Evolutionary conservation across 768 basidiomycete species (phyloP), one percentile per base, ranked within the genome.

Genomic region (Boletus speciosus): DNA sequence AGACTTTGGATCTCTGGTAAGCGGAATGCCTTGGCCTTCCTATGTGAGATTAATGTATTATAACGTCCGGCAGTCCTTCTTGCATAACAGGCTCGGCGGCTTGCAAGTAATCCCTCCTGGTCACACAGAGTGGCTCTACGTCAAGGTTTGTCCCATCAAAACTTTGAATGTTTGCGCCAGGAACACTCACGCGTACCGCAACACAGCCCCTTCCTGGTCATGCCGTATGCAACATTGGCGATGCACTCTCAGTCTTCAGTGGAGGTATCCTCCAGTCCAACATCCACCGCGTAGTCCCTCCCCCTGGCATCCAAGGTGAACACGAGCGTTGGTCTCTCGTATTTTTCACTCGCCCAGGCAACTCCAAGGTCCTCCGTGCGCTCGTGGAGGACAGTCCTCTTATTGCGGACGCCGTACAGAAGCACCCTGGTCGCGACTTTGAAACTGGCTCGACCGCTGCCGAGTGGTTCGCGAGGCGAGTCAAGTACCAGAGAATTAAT

Each of bases 1-100:
- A 3, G 86, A 87, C 66, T 88, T 87, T 57, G 85, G 86, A n/a
- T 83, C 82, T n/a, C 64, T 87, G 52, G 84, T 85, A 59, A 62
- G 79, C 40, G 9, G 12, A 39, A 8, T 23, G 27, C 12, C 37
- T 25, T 2, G 23, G 7, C 16, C 37, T 2, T 29, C 43, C 31
- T 32, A 21, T 10, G 6, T 12, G 4, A 21, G 4, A 29, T 15
- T 12, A 6, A 23, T 31, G 29, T 2, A 29, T n/a, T 14, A 25
- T 47, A 16, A 36, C 16, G 5, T n/a, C 21, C 16, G 15, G 29
- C 53, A 84, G 81, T 83, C 84, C 0, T 82, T 88, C 72, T 71
- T 89, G 52, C 84, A 87, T 61, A 88, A 88, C 63, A 77, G 76
- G 2, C 77, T 88, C 0, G 86, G 87, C 4, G 87, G 87, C 0